These are phyloP conservation scores for Talaromyces verruculosus DNA, from an alignment of 2,329 filamentous ascomycete genomes.

Conservation along the genomic window DNA sequence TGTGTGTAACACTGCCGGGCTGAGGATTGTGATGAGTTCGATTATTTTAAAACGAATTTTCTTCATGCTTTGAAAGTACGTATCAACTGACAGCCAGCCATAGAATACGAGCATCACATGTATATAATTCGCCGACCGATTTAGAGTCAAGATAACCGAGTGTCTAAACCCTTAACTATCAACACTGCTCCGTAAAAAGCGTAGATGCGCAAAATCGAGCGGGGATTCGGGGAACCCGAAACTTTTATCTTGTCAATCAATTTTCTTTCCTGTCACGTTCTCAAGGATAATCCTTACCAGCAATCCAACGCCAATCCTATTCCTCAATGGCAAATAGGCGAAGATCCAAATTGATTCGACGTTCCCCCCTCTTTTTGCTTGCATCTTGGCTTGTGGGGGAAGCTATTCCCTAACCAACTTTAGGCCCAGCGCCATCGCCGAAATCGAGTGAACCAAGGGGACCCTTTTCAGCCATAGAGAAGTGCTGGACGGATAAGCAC, in stretches of 20 bases:
- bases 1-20: neutral
- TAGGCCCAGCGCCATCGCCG: slow-evolving; percentile 1
- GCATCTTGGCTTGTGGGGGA: slow-evolving; percentile 6
- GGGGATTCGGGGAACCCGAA: neutral
- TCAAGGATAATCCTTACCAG: neutral
- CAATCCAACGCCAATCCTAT: neutral
- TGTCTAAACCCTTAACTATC: neutral
- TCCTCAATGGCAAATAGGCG: neutral
- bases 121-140: neutral
- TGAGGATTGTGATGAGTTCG: neutral
- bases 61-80: neutral
- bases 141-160: neutral
- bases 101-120: neutral
- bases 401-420: neutral
- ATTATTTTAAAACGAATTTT: neutral
- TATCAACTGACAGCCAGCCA: neutral
- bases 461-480: slow-evolving; percentile 5
- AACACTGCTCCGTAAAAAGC: neutral
- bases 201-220: neutral
- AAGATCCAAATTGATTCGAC: slow-evolving; percentile 1
- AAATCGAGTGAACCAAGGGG: neutral
- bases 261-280: neutral
- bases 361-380: neutral
- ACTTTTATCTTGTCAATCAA: neutral
- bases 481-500: neutral